phyloP scores from a whole-genome alignment of 805 yeast genomes.

The Nakazawaea holstii region DNA sequence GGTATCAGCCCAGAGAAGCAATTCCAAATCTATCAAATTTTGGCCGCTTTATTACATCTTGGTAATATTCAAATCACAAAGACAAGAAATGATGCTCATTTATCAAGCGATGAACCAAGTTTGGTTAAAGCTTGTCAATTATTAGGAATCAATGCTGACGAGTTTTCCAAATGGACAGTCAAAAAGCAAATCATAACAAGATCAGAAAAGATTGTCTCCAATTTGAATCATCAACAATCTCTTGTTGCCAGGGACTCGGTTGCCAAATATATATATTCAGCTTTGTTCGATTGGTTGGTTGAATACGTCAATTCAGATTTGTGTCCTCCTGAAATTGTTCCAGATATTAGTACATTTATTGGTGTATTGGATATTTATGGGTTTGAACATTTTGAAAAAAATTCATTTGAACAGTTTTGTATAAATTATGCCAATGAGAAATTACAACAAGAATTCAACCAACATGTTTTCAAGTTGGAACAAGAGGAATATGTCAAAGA shows the following conservation, averaged over 20 bases:
- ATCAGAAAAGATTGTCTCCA: slow-evolving; percentile 84
- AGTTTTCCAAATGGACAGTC: slow-evolving; percentile 84
- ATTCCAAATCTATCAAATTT: slow-evolving; percentile 62
- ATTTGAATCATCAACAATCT: slow-evolving; percentile 78
- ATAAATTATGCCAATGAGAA: slow-evolving; percentile 96
- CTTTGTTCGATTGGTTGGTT: slow-evolving; percentile 94
- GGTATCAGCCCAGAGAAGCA: slow-evolving; percentile 64
- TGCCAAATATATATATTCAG: slow-evolving; percentile 88
- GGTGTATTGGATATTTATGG: slow-evolving; percentile 98
- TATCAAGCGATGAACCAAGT: slow-evolving; percentile 83
- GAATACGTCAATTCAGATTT: slow-evolving; percentile 75
- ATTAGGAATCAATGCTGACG: slow-evolving; percentile 68
- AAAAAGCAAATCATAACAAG: slow-evolving; percentile 92
- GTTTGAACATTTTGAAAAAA: slow-evolving; percentile 90
- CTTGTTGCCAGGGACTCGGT: slow-evolving; percentile 94
- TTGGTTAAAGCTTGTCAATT: slow-evolving; percentile 78
- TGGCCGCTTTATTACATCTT: slow-evolving; percentile 85
- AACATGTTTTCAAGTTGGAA: slow-evolving; percentile 93
- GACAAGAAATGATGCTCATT: slow-evolving; percentile 75
- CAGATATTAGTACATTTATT: slow-evolving; percentile 64
- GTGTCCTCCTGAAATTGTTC: slow-evolving; percentile 65
- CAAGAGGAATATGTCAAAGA: slow-evolving; percentile 93
- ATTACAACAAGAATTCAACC: slow-evolving; percentile 94
- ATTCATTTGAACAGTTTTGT: slow-evolving; percentile 96
- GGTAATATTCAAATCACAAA: slow-evolving; percentile 89